These are phyloP conservation scores for Lasiosphaeris hirsuta DNA, from an alignment of 495 filamentous ascomycete genomes.

Conservation along the genomic window DNA sequence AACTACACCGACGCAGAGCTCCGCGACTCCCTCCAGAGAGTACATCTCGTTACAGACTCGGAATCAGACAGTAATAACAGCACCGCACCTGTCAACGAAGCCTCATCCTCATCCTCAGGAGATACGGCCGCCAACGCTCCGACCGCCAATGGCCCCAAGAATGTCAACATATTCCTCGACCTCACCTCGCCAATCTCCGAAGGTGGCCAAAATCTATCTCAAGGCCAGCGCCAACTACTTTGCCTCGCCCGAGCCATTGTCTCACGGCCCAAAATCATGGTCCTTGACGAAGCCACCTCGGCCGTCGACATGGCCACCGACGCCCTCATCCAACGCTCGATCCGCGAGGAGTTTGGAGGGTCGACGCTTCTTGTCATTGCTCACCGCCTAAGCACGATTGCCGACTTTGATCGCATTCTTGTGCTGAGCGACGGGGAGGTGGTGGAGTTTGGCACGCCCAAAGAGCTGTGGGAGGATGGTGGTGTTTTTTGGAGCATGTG, in stretches of 20 bases:
- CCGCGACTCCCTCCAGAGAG: conserved; percentile 4
- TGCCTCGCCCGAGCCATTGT: conserved; percentile 17
- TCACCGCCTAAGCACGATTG: not conserved
- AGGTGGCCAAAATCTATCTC: conserved; percentile 16
- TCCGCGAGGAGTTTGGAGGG: conserved; percentile 12
- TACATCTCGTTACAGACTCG: conserved; percentile 4
- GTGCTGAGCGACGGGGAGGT: conserved; percentile 69
- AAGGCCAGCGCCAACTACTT: conserved; percentile 17
- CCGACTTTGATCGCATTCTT: conserved; percentile 48
- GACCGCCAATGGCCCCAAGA: not conserved
- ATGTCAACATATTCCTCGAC: conserved; percentile 10
- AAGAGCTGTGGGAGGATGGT: conserved; percentile 52
- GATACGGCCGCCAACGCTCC: not conserved
- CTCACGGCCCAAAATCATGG: conserved; percentile 10
- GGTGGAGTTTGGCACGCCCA: conserved; percentile 65
- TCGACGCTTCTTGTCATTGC: conserved; percentile 17
- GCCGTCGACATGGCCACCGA: conserved; percentile 15
- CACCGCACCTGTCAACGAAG: not conserved
- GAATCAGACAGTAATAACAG: not conserved
- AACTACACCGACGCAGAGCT: conserved; percentile 46
- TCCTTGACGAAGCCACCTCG: conserved; percentile 20
- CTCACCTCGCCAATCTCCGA: conserved; percentile 9
- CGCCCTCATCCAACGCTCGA: conserved; percentile 11
- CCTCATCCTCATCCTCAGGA: not conserved
- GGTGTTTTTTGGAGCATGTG: conserved; percentile 66